Evolutionary conservation across 2,329 filamentous ascomycete species (phyloP).

Genomic region (Colletotrichum shisoi): DNA sequence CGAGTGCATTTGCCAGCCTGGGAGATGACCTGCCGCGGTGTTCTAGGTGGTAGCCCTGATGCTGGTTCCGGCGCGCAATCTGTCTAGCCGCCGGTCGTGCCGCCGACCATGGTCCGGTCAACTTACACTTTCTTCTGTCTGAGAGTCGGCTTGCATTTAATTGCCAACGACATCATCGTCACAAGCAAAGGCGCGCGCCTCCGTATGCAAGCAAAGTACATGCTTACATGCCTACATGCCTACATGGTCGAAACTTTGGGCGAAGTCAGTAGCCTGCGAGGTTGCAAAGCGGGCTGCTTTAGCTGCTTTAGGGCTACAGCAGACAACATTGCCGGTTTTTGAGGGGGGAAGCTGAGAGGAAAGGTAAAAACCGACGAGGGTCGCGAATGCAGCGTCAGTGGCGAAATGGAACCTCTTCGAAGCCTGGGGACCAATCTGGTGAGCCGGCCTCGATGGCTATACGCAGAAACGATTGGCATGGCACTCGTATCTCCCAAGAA

Average conservation of each 20-base stretch:
- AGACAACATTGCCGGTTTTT: slow-evolving; percentile 39
- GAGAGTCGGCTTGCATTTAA: slow-evolving; percentile 4
- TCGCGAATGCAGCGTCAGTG: slow-evolving; percentile 52
- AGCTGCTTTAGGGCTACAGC: slow-evolving; percentile 35
- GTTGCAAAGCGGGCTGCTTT: slow-evolving; percentile 36
- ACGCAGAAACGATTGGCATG: slow-evolving; percentile 2
- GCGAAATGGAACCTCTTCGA: slow-evolving; percentile 54
- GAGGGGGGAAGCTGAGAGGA: slow-evolving; percentile 15
- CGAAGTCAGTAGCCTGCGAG: slow-evolving; percentile 34
- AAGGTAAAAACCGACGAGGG: slow-evolving; percentile 27
- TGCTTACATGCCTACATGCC: slow-evolving; percentile 23
- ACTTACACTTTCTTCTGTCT: slow-evolving; percentile 30
- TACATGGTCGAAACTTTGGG: slow-evolving; percentile 36
- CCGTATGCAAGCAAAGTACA: slow-evolving; percentile 25
- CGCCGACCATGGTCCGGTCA: slow-evolving; percentile 13
- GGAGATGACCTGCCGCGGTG: background rate
- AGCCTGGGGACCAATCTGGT: slow-evolving; percentile 48
- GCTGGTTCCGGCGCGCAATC: background rate
- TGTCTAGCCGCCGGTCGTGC: slow-evolving; percentile 30
- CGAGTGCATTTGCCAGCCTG: slow-evolving; percentile 2
- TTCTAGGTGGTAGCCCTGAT: background rate
- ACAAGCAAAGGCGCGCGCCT: slow-evolving; percentile 39
- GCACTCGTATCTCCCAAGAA: slow-evolving; percentile 1
- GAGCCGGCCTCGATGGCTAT: slow-evolving; percentile 18
- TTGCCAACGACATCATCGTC: slow-evolving; percentile 35